Percentiles rank a stretch among this genome's conserved stretches.
Evolutionary conservation across 345 rosid species (phyloP).

Genomic region (Hirschfeldia incana): DNA sequence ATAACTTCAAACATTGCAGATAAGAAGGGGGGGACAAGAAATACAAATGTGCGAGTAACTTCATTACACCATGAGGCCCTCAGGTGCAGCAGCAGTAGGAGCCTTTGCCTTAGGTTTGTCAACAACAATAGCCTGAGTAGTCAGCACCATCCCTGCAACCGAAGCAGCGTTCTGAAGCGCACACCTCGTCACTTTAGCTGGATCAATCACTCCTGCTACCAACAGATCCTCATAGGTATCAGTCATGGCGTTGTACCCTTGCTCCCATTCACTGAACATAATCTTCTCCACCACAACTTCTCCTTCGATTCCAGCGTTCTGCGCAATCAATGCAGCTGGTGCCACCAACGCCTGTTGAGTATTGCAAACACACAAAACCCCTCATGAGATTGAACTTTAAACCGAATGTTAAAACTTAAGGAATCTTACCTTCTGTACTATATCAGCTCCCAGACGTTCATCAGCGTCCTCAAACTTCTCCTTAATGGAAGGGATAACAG

Average conservation of each 20-base stretch:
- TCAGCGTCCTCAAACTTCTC: conserved; percentile 77
- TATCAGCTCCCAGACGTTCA: conserved; percentile 91
- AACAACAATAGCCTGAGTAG: conserved; percentile 95
- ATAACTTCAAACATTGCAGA: conserved; percentile 19
- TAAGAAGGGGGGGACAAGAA: conserved; percentile 1
- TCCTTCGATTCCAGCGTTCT: conserved; percentile 93
- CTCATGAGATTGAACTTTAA: background rate
- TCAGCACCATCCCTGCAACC: conserved; percentile 94
- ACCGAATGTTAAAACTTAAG: background rate
- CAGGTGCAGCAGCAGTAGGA: conserved; percentile 52
- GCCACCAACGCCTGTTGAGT: conserved; percentile 70
- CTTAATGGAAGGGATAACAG: conserved; percentile 67
- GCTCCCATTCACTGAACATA: conserved; percentile 75
- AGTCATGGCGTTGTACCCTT: conserved; percentile 93
- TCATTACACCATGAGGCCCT: conserved; percentile 58
- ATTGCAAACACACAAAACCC: background rate
- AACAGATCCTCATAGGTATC: conserved; percentile 84
- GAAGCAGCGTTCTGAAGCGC: conserved; percentile 93
- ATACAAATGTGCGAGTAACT: background rate
- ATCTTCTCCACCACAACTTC: conserved; percentile 93
- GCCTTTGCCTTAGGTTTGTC: conserved; percentile 80
- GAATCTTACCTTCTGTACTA: conserved; percentile 83
- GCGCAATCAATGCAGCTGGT: conserved; percentile 86
- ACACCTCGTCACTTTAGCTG: conserved; percentile 91
- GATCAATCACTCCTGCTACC: conserved; percentile 91